Percentiles rank a stretch among this genome's conserved stretches.
Evolutionary conservation across 176 grass and related monocot genomes (phyloP).

Genomic region (Rhynchospora breviuscula): DNA sequence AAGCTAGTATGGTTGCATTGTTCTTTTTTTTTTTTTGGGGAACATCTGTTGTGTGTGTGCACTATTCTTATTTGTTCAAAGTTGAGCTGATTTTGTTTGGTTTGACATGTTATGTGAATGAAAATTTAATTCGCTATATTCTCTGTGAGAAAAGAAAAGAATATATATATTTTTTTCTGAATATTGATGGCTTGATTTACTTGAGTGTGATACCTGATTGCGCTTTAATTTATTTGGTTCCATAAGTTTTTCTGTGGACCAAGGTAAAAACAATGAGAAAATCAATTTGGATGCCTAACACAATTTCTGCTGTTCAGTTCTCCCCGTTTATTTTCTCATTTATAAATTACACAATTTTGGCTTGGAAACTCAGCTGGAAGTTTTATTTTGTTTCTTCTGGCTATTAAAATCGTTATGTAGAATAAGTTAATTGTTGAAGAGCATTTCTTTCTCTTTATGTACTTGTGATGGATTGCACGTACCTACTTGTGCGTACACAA

Average conservation of each 20-base stretch:
- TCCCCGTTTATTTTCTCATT: not conserved
- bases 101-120: not conserved
- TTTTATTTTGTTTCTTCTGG: not conserved
- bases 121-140: not conserved
- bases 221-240: not conserved
- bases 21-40: not conserved
- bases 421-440: not conserved
- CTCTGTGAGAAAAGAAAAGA: not conserved
- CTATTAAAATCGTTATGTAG: not conserved
- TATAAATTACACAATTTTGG: not conserved
- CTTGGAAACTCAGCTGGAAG: not conserved
- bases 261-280: not conserved
- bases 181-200: not conserved
- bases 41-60: not conserved
- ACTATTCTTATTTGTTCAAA: not conserved
- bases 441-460: not conserved
- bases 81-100: not conserved
- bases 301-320: not conserved
- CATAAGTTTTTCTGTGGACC: not conserved
- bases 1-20: not conserved
- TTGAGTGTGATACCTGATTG: not conserved
- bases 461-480: not conserved
- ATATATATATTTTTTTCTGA: not conserved
- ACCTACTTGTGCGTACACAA: not conserved
- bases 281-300: not conserved